Evolutionary conservation across 2,329 filamentous ascomycete genomes (phyloP), one percentile per base, ranked within the genome.

Genomic region (Eutypella sp.): DNA sequence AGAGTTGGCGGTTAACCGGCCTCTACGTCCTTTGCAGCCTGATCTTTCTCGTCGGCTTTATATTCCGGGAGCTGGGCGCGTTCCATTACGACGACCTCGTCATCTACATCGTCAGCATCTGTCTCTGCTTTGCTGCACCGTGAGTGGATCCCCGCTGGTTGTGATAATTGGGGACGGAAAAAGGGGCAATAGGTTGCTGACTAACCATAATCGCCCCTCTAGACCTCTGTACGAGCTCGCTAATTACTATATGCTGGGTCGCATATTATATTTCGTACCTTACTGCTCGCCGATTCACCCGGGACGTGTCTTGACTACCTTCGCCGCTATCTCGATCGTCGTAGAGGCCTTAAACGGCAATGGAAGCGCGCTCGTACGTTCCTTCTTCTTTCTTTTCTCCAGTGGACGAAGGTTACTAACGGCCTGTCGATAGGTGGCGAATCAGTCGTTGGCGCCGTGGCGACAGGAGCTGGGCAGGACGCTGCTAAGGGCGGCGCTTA

Each of bases 181-280:
- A 27, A 18, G n/a, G 19, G 9, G 20, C 24, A 24, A 43, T 49
- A 33, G 53, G 25, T 13, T 8, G 13, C 25, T 29, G 13, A 29
- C 66, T 54, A n/a, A 16, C 36, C 16, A 40, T 51, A 58, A 56
- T 9, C 25, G 37, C 29, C 19, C 5, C 22, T 7, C 18, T 37
- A 74, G 74, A 16, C 78, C 79, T 2, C 63, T 81, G 8, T 74
- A 80, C 42, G 76, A 79, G 45, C 69, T 78, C 3, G 70, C 72
- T 36, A 80, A 81, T 55, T 82, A 82, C 57, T 73, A 80, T 51
- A 68, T 81, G 39, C 71, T 82, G 41, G 74, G 73, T 2, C 71
- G 78, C 2, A 68, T 79, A 15, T 65, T 82, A 6, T 76, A 75
- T 59, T 82, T 81, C 58, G 69, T 81, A 8, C 79, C 79, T 0